Base-by-base conservation (phyloP, 2,329 filamentous ascomycete genomes). In the Sporothrix pseudoabietina region DNA sequence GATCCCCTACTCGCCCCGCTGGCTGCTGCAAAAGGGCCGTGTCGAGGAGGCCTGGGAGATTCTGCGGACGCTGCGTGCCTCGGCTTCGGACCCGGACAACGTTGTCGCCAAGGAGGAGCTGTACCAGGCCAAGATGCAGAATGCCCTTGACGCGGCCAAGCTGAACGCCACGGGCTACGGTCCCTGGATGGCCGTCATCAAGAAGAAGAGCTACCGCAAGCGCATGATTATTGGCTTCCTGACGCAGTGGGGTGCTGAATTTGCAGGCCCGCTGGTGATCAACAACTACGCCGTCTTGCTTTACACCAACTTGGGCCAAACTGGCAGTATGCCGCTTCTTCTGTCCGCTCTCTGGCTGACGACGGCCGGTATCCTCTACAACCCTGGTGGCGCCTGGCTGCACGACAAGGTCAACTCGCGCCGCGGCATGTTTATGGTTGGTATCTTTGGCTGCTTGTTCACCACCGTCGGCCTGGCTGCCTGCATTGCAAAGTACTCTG, bases 161-260 rank as follows among this genome's bases (percentile, higher is more conserved):
- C 79, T 86, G 32, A 78, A 81, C 39, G 77, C 78, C 0, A 80
- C 82, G 8, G 82, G 82, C 0, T 78, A 80, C n/a, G 82, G 77
- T 0, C 81, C 82, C 0, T 85, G 84, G 83, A 82, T 78, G 52
- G 84, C 84, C 0, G 80, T 85, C 0, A n/a, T 84, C 30, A 82
- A 81, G 76, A 85, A 84, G 77, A 82, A 81, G 73, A 84, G 83
- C 9, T 85, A 86, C 74, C 80, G 85, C 22, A 87, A 85, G 79
- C 80, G 85, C 0, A 85, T 87, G 84, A 80, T 82, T 1, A 85
- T 87, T 57, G 85, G 84, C 0, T 87, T 87, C 74, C 78, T 87
- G 49, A 87, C 84, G 0, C 85, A 86, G 75, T 87, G 84, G 84
- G 85, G 85, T 30, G 84, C 85, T 1, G 84, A 87, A 71, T 87